Conservation (phyloP, 352 stramenopile genomes). For the Phytophthora ramorum region DNA sequence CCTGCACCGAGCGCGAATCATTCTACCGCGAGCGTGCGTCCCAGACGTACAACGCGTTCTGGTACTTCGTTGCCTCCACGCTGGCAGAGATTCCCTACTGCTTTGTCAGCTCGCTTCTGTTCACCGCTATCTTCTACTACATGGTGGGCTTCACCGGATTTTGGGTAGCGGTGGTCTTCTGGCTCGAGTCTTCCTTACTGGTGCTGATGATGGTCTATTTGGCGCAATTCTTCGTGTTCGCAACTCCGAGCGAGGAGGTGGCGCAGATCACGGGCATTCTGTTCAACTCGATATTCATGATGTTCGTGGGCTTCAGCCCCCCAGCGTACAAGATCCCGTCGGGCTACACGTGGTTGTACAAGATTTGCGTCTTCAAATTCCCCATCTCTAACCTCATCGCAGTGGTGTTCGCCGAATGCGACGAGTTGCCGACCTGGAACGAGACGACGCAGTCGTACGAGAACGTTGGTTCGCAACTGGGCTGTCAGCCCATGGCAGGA, state of each 20-base stretch:
- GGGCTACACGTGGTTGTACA: slow-evolving; percentile 47
- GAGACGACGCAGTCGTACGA: slow-evolving; percentile 19
- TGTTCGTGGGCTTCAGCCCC: slow-evolving; percentile 47
- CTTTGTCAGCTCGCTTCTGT: slow-evolving; percentile 41
- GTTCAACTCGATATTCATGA: slow-evolving; percentile 44
- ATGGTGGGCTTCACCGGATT: slow-evolving; percentile 45
- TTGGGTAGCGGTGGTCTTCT: slow-evolving; percentile 31
- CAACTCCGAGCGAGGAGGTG: slow-evolving; percentile 40
- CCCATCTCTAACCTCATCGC: slow-evolving; percentile 33
- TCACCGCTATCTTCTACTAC: slow-evolving; percentile 45
- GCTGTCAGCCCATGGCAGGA: slow-evolving; percentile 29
- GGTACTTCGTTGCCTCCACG: slow-evolving; percentile 62
- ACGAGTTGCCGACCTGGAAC: slow-evolving; percentile 33
- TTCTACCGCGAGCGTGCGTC: slow-evolving; percentile 85
- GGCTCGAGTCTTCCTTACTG: slow-evolving; percentile 30
- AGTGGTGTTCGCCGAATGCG: slow-evolving; percentile 35
- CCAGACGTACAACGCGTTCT: slow-evolving; percentile 77
- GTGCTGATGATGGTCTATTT: slow-evolving; percentile 46
- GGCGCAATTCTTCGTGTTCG: slow-evolving; percentile 42
- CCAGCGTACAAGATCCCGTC: slow-evolving; percentile 33
- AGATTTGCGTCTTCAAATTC: slow-evolving; percentile 32
- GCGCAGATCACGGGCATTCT: slow-evolving; percentile 39
- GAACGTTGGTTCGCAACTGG: slow-evolving; percentile 31
- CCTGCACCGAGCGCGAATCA: slow-evolving; percentile 59
- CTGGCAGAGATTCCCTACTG: slow-evolving; percentile 76